A percentile compares a stretch with the other conserved stretches of the same genome.
phyloP scores from a whole-genome alignment of 768 basidiomycete species.

The Termitomyces eurrhizus region DNA sequence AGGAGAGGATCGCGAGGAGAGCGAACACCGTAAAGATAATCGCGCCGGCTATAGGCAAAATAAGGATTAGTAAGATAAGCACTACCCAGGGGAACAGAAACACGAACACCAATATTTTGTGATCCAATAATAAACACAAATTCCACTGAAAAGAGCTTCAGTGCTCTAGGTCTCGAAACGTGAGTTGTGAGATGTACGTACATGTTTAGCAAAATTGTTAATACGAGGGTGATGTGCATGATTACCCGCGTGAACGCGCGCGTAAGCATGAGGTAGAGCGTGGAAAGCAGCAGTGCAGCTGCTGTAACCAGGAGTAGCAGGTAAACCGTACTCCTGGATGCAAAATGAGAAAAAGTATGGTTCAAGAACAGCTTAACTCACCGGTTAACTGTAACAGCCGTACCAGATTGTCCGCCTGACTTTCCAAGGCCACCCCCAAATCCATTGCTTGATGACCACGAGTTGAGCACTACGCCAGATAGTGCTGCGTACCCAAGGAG shows the following conservation, averaged over 20 bases:
- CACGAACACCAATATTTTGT: conserved; percentile 63
- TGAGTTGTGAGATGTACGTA: conserved; percentile 35
- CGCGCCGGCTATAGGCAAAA: conserved; percentile 54
- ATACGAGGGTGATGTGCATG: conserved; percentile 72
- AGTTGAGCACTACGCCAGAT: conserved; percentile 58
- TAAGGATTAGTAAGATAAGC: neutral
- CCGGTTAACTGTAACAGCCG: conserved; percentile 62
- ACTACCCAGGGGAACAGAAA: neutral
- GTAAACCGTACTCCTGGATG: conserved; percentile 64
- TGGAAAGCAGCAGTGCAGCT: conserved; percentile 62
- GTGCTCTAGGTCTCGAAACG: neutral
- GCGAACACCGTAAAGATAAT: conserved; percentile 84
- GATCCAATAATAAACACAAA: conserved; percentile 74
- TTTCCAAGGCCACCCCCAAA: conserved; percentile 70
- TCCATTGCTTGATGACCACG: conserved; percentile 62
- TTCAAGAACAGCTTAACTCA: conserved; percentile 24
- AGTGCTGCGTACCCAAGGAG: conserved; percentile 65
- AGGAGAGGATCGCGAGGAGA: conserved; percentile 67
- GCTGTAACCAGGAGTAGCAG: conserved; percentile 74
- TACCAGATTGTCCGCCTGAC: conserved; percentile 53
- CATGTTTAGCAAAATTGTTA: conserved; percentile 64
- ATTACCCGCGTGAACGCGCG: conserved; percentile 70
- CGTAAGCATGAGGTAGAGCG: conserved; percentile 63
- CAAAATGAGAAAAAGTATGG: neutral
- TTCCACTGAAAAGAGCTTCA: conserved; percentile 41